Base-by-base conservation (phyloP, 306 rosid species). In the Vachellia collinsii region DNA sequence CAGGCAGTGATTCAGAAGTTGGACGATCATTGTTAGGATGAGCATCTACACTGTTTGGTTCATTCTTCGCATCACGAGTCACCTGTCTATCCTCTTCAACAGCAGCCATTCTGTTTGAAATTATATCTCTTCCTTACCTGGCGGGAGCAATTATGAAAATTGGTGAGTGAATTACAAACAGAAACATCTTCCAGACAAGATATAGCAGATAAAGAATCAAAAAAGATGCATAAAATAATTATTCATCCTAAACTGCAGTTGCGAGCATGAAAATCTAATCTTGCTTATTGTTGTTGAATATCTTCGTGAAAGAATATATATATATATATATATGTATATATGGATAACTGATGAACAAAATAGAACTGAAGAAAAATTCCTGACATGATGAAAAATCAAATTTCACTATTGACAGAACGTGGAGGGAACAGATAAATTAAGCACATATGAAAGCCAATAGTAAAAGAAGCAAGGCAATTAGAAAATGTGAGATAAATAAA, bases 21-120 rank as follows among this genome's bases (percentile, higher is more conserved):
- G 70, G 50, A n/a, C 65, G 37, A 76, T 86, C 59, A 50, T 79
- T 76, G 82, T 56, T 67, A 62, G 82, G 65, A 29, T 29, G 82
- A 79, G 65, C 6, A 83, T 81, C 85, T 39, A 61, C 23, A 37
- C 38, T 67, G 56, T 54, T 76, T 25, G 85, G 23, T 0, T 51
- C 83, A 65, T 51, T 71, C 80, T 84, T 81, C 75, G 41, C 25
- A 37, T 72, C 76, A 70, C 74, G 70, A 23, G 62, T 59, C 20
- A 29, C 79, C 80, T 80, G 76, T 77, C 75, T 89, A 74, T 80
- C 96, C 63, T 84, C 91, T 71, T 87, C 90, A 17, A 85, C 85
- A 6, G 88, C 65, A 5, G 84, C 77, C 92, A 90, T 84, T 64
- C 81, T 82, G 67, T 77, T 83, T 76, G 77, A 83, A 71, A 72